Conservation (phyloP, 495 filamentous ascomycete genomes). For the Penicillium paradoxum region DNA sequence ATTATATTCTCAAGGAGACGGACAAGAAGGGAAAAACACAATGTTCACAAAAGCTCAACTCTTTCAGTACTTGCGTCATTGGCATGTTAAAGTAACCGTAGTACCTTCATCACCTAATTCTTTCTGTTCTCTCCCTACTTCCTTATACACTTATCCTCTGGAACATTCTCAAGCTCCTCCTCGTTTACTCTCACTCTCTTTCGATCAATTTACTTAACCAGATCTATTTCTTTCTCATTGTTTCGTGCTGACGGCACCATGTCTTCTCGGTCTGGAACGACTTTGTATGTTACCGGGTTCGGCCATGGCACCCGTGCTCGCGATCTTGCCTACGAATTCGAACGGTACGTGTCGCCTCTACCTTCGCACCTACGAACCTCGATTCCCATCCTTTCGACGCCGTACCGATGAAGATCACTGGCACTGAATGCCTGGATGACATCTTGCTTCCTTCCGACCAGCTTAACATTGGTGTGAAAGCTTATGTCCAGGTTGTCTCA, state of each 20-base stretch:
- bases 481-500: neutral
- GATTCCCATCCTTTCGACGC: constrained; percentile 7
- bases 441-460: neutral
- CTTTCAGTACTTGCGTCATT: constrained; percentile 15
- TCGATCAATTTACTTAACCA: neutral
- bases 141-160: constrained; percentile 2
- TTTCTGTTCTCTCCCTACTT: neutral
- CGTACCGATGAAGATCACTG: constrained; percentile 14
- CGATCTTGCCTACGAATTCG: constrained; percentile 99
- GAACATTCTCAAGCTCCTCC: constrained; percentile 2
- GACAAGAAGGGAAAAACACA: no score
- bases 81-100: constrained; percentile 10
- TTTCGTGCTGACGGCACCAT: constrained; percentile 41
- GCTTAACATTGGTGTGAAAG: constrained; percentile 1
- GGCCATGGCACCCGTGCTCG: constrained; percentile 98
- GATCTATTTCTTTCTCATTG: neutral
- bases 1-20: no score
- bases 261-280: constrained; percentile 93
- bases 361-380: constrained; percentile 24
- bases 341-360: constrained; percentile 83
- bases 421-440: neutral
- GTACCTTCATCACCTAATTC: constrained; percentile 3
- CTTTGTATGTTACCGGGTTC: constrained; percentile 96
- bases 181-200: neutral
- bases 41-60: neutral